Evolutionary conservation across 371 early-diverging fungal genomes (phyloP).

Genomic region (Blastocladiella emersonii): DNA sequence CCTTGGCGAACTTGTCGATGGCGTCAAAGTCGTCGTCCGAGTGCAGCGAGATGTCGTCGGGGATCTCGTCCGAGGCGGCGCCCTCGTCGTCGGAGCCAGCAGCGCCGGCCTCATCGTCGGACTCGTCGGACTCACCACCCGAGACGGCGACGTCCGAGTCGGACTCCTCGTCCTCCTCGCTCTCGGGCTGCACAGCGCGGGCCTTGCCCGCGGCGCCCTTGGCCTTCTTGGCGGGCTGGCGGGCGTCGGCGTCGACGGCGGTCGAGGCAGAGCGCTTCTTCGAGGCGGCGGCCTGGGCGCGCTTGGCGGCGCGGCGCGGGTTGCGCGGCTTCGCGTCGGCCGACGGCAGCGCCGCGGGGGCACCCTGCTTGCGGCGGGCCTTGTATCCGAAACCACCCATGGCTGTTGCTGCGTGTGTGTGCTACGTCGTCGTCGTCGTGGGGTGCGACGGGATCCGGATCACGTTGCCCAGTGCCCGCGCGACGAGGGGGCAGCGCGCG

Average conservation of each 20-base stretch:
- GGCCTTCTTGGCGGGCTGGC: slow-evolving; percentile 8
- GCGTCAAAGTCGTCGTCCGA: slow-evolving; percentile 2
- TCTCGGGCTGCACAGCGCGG: slow-evolving; percentile 4
- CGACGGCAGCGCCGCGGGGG: slow-evolving; percentile 33
- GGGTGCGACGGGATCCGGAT: no score
- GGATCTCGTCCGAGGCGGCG: slow-evolving; percentile 16
- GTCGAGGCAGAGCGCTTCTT: slow-evolving; percentile 21
- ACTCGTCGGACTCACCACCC: slow-evolving; percentile 18
- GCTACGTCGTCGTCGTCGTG: neutral
- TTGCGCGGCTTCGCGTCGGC: slow-evolving; percentile 14
- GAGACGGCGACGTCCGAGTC: slow-evolving; percentile 15
- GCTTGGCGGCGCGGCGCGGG: neutral
- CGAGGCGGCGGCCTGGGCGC: slow-evolving; percentile 8
- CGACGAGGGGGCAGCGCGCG: no score
- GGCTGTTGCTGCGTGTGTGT: slow-evolving; percentile 3
- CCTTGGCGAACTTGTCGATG: slow-evolving; percentile 12
- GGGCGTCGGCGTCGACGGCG: slow-evolving; percentile 10
- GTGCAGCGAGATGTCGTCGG: slow-evolving; percentile 9
- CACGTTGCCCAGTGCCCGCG: no score
- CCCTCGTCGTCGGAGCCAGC: slow-evolving; percentile 12
- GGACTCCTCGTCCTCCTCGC: slow-evolving; percentile 17
- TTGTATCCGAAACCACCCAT: slow-evolving; percentile 26
- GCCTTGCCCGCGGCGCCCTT: slow-evolving; percentile 6
- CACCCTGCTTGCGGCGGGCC: slow-evolving; percentile 49
- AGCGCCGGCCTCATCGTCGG: slow-evolving; percentile 15